A percentile compares a stretch with the other conserved stretches of the same genome.
Conservation (phyloP, 2,329 filamentous ascomycete genomes). For the Colletotrichum plurivorum region DNA sequence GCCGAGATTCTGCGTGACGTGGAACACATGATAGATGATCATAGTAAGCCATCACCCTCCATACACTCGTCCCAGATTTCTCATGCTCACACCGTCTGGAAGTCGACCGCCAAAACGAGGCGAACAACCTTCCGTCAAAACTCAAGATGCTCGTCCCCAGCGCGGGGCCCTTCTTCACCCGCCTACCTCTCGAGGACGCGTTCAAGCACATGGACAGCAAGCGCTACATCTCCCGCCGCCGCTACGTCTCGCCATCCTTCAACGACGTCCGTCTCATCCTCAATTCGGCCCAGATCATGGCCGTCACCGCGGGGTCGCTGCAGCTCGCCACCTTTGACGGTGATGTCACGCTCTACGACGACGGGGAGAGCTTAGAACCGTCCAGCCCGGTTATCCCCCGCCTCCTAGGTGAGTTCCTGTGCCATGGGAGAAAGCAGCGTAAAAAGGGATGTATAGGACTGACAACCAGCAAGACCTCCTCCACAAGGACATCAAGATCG, state of each 20-base stretch:
- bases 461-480: constrained; percentile 72
- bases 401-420: constrained; percentile 60
- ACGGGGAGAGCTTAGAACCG: constrained; percentile 83
- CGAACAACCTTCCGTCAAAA: constrained; percentile 82
- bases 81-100: neutral
- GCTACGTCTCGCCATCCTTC: constrained; percentile 96
- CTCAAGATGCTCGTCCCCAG: constrained; percentile 92
- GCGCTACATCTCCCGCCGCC: constrained; percentile 88
- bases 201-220: constrained; percentile 91
- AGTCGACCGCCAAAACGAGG: constrained; percentile 80
- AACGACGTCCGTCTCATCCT: constrained; percentile 95
- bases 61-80: neutral
- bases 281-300: constrained; percentile 96
- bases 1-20: constrained; percentile 96
- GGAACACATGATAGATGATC: constrained; percentile 90
- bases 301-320: constrained; percentile 80
- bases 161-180: constrained; percentile 94
- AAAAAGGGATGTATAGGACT: constrained; percentile 17
- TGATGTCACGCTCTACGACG: constrained; percentile 95
- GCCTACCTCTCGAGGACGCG: constrained; percentile 86
- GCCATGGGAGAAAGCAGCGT: constrained; percentile 8
- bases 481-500: constrained; percentile 83
- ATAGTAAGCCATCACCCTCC: constrained; percentile 71
- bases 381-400: constrained; percentile 82
- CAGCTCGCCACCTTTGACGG: constrained; percentile 96